Evolutionary conservation across 73 alveolate species (phyloP), one percentile per base, ranked within the genome.

Genomic region (Breviolum minutum): DNA sequence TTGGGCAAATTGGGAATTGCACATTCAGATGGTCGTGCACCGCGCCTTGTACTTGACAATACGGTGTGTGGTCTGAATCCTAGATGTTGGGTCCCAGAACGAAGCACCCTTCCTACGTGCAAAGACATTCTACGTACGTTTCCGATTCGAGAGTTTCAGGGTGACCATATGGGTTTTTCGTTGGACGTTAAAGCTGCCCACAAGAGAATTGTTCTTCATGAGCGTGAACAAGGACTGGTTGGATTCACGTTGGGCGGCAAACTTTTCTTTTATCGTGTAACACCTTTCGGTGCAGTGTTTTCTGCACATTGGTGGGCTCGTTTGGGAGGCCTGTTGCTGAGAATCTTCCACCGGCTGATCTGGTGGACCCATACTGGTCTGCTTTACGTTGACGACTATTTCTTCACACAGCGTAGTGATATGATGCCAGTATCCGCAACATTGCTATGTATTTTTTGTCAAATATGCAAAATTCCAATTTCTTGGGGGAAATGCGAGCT

Each of bases 361-460:
- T 88, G 85, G 84, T 10, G 29, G 16, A 7, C n/a, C 12, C 95
- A 88, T 60, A 70, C 54, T 11, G 48, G 63, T 26, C 22, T 63
- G 0, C 48, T 87, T 54, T 87, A 66, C 29, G 95, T 87, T 22
- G 95, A 87, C 24, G 95, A 87, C 64, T 66, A 29, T 48, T 20
- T 87, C 5, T 40, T 63, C 14, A 7, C 12, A 0, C 80, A 63
- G 22, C 27, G 32, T 2, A 0, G 0, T 6, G 29, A 10, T 9
- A n/a, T 63, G 30, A 29, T 64, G 80, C 82, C 95, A 16, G 12
- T 86, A 0, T 7, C 68, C 0, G 95, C 95, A n/a, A 3, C 95
- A 0, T 22, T 86, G 29, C 0, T 86, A 1, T 86, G 62, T 66
- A 27, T 64, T 0, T 2, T 86, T 6, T 8, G 63, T 20, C 95